These are phyloP conservation scores for Eucalyptus pauciflora DNA, from an alignment of 345 rosid species.

Conservation along the genomic window DNA sequence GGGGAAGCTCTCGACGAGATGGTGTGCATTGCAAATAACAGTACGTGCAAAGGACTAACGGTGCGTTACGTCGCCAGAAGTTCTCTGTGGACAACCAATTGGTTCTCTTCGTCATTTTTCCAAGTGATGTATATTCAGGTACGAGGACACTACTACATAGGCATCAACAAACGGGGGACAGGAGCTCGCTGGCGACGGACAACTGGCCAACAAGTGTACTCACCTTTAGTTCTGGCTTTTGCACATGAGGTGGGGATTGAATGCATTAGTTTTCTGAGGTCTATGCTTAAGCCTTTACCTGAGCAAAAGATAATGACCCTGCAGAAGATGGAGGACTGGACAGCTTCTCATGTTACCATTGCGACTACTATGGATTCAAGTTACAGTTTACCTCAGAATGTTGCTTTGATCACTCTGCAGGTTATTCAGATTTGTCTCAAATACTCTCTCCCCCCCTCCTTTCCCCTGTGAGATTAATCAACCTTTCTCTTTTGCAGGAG, in stretches of 20 bases:
- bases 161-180: constrained; percentile 38
- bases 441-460: neutral
- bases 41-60: constrained; percentile 48
- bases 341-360: constrained; percentile 22
- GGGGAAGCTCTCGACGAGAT: constrained; percentile 50
- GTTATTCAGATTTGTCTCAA: constrained; percentile 1
- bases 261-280: neutral
- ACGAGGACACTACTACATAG: constrained; percentile 63
- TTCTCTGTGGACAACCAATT: neutral
- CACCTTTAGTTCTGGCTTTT: constrained; percentile 68
- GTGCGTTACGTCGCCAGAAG: constrained; percentile 8
- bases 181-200: constrained; percentile 72
- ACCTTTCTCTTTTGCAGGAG: constrained; percentile 24
- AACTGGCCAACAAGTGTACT: constrained; percentile 69
- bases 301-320: neutral
- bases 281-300: neutral
- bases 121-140: constrained; percentile 15
- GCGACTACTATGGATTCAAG: constrained; percentile 43
- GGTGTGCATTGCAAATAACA: constrained; percentile 18
- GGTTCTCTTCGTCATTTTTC: neutral
- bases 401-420: constrained; percentile 81
- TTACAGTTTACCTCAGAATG: constrained; percentile 63
- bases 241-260: constrained; percentile 39
- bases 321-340: constrained; percentile 43
- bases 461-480: neutral